These are phyloP conservation scores for Malus hybrid DNA, from an alignment of 331 rosid species.

Conservation along the genomic window DNA sequence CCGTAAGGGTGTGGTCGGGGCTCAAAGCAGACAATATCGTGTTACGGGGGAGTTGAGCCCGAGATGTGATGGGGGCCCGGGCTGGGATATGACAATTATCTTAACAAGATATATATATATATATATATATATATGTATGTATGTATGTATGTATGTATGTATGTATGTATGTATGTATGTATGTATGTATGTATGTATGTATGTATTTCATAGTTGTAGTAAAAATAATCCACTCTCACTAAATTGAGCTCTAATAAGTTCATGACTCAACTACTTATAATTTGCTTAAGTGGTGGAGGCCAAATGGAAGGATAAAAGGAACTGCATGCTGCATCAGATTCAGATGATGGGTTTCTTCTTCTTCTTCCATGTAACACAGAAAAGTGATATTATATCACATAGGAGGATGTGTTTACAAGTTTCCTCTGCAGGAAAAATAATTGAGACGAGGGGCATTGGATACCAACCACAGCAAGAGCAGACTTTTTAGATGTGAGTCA, in stretches of 20 bases:
- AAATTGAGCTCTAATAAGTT: neutral
- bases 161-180: no score
- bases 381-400: constrained; percentile 9
- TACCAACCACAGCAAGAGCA: constrained; percentile 33
- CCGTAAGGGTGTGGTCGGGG: no score
- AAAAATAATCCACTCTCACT: neutral
- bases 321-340: neutral
- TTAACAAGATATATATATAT: no score
- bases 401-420: constrained; percentile 7
- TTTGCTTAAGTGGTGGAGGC: neutral
- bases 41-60: no score
- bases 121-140: no score
- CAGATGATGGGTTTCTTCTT: neutral
- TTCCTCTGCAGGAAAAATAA: constrained; percentile 14
- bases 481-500: constrained; percentile 19
- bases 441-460: constrained; percentile 15
- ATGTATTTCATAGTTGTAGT: neutral
- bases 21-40: no score
- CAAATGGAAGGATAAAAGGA: neutral
- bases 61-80: no score
- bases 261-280: neutral
- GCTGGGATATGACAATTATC: no score
- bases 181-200: no score
- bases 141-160: no score
- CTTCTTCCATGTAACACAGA: constrained; percentile 3